Evolutionary conservation across 768 basidiomycete species (phyloP), one percentile per base, ranked within the genome.

Genomic region (Tulasnella calospora): DNA sequence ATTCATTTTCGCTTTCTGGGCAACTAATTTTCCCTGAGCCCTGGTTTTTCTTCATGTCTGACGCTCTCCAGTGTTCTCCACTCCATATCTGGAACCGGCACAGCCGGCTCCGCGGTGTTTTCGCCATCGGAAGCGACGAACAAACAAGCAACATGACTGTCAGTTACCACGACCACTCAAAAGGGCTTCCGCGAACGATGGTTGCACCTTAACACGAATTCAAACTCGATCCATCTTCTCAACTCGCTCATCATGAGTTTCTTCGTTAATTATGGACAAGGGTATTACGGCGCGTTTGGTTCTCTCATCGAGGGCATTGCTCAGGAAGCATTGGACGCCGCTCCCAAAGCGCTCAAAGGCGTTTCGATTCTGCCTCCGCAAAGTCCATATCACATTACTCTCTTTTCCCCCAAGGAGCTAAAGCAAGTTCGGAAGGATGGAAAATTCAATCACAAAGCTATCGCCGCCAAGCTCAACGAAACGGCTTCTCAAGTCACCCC

Each of bases 331-430:
- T n/a, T 61, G 36, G 23, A 75, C 44, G 23, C 44, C 9, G 19
- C 36, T 47, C 35, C 30, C 35, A 75, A 8, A 27, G 74, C 44
- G 57, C 44, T 75, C 74, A 75, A 61, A 12, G 61, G 61, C n/a
- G 12, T 67, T 17, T 30, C 27, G 23, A 33, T 30, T 19, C 7
- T 15, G n/a, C 74, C 44, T 30, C 35, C 74, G n/a, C 44, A 19
- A 23, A 33, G 33, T 75, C 74, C 44, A 17, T 75, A 51, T 38
- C 80, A 80, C 57, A 73, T 80, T 67, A 79, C 80, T 15, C 76
- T 80, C 33, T 51, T 79, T 70, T 77, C 79, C 27, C 79, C 77
- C n/a, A 17, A 33, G n/a, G 80, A 79, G 76, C 80, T 23, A 33
- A 17, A 33, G 33, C 79, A 79, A 73, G 76, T 23, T 17, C 70